Evolutionary conservation across 768 basidiomycete genomes (phyloP), one percentile per base, ranked within the genome.

Genomic region (Naganishia kalamii): DNA sequence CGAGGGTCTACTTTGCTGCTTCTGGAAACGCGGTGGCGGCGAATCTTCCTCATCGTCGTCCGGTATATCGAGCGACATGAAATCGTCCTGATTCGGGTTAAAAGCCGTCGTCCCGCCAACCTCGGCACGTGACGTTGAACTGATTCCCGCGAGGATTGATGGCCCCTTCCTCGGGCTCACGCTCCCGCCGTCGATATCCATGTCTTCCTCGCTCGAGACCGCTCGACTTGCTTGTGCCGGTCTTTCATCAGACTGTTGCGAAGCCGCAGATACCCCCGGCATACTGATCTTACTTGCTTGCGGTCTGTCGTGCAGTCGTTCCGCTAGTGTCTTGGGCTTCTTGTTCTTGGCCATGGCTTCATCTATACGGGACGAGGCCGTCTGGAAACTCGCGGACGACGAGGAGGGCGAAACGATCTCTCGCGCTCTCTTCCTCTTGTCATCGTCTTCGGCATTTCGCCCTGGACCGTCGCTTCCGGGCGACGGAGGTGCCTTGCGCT

Each of bases 41-140:
- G 21, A 44, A 11, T 11, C 43, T 44, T 44, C 32, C 2, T 57
- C 54, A 1, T 57, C 54, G 10, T 57, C 54, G 40, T 57, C 54
- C 54, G 54, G 40, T 19, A 57, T 40, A 41, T 57, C 54, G 21
- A 57, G 40, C 12, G 54, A 33, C n/a, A 57, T 57, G 37, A 57
- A 57, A 37, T 57, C 54, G 7, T 57, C 54, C 23, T 57, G 54
- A 32, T 57, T 37, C 33, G 37, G 37, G 35, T 57, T 57, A 35
- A 57, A 57, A 15, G 33, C 27, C 27, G 54, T 8, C 21, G 35
- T 57, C 17, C 54, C 54, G 23, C 37, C 37, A 15, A 25, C 21
- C 21, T 37, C 37, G 3, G 35, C 35, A 11, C 13, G 1, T 12
- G 35, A 37, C 33, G 35, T 2, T n/a, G 13, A 25, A n/a, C 21